A percentile compares a stretch with the other conserved stretches of the same genome.
phyloP scores from a whole-genome alignment of 192 early-diverging fungal species.

The Linnemannia hyalina region DNA sequence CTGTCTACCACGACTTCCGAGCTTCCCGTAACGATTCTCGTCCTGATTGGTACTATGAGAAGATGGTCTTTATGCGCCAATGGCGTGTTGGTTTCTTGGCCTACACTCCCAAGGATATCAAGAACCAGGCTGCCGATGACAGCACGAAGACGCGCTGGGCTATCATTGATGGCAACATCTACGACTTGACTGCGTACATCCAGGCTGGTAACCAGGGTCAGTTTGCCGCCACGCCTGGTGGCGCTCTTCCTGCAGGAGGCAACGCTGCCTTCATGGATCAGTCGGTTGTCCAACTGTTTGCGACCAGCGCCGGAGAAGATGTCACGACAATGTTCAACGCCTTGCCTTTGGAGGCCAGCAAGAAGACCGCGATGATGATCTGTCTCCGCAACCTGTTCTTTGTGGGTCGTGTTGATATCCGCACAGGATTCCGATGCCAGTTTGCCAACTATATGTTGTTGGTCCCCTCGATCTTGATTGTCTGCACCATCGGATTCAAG shows the following conservation, averaged over 20 bases:
- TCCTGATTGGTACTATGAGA: conserved; percentile 78
- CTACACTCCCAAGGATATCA: conserved; percentile 68
- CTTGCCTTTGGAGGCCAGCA: conserved; percentile 60
- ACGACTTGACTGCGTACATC: conserved; percentile 80
- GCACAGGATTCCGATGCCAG: conserved; percentile 82
- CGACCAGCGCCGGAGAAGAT: conserved; percentile 72
- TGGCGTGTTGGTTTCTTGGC: conserved; percentile 79
- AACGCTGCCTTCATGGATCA: conserved; percentile 71
- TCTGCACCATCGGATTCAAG: conserved; percentile 90
- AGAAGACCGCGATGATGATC: conserved; percentile 66
- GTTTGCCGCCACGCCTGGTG: conserved; percentile 49
- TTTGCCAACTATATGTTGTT: conserved; percentile 90
- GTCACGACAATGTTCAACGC: conserved; percentile 71
- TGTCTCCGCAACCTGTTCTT: conserved; percentile 91
- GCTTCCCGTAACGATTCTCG: conserved; percentile 69
- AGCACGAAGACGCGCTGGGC: conserved; percentile 69
- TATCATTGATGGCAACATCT: conserved; percentile 78
- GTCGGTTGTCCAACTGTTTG: conserved; percentile 73
- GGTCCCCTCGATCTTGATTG: conserved; percentile 84
- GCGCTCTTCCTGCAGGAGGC: conserved; percentile 56
- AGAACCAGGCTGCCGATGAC: conserved; percentile 66
- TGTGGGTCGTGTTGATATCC: conserved; percentile 87
- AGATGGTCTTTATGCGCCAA: conserved; percentile 69
- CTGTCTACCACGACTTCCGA: conserved; percentile 80
- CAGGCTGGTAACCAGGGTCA: conserved; percentile 61